These are phyloP conservation scores for Casuarina equisetifolia DNA, from an alignment of 306 rosid genomes.

Conservation along the genomic window DNA sequence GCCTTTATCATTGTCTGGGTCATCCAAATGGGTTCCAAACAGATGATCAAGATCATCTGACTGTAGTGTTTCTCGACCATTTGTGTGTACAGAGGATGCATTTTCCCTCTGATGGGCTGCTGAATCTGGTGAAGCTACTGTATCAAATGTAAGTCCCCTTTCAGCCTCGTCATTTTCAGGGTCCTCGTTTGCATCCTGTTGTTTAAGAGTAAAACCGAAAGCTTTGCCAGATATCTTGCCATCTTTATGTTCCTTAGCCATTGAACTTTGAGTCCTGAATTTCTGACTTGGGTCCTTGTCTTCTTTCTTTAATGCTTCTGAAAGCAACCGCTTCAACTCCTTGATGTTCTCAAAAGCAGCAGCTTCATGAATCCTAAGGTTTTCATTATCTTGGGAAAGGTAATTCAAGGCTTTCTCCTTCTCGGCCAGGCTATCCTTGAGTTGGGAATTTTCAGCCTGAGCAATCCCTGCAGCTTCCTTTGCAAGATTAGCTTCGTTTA, in stretches of 20 bases:
- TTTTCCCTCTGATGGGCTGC: conserved; percentile 30
- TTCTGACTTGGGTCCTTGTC: conserved; percentile 32
- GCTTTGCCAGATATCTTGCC: background rate
- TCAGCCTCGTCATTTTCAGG: conserved; percentile 44
- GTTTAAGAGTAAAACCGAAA: conserved; percentile 38
- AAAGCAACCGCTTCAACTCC: conserved; percentile 59
- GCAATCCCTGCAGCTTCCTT: conserved; percentile 82
- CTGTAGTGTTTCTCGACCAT: conserved; percentile 36
- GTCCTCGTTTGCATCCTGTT: conserved; percentile 36
- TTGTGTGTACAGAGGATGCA: conserved; percentile 19
- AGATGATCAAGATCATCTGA: conserved; percentile 47
- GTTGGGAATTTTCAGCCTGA: conserved; percentile 57
- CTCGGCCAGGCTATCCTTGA: conserved; percentile 49
- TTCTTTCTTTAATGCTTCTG: conserved; percentile 44
- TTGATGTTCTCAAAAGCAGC: conserved; percentile 61
- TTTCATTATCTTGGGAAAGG: conserved; percentile 59
- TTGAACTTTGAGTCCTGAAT: background rate
- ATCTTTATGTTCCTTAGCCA: conserved; percentile 29
- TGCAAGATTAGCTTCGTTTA: conserved; percentile 79
- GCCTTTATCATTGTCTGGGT: conserved; percentile 46
- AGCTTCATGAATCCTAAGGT: conserved; percentile 55
- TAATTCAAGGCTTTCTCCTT: conserved; percentile 41
- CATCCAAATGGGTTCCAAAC: conserved; percentile 50
- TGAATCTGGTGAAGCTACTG: conserved; percentile 39
- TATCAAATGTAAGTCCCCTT: conserved; percentile 63